phyloP scores from a whole-genome alignment of 352 stramenopile genomes.

The Phytopythium mirpurense region DNA sequence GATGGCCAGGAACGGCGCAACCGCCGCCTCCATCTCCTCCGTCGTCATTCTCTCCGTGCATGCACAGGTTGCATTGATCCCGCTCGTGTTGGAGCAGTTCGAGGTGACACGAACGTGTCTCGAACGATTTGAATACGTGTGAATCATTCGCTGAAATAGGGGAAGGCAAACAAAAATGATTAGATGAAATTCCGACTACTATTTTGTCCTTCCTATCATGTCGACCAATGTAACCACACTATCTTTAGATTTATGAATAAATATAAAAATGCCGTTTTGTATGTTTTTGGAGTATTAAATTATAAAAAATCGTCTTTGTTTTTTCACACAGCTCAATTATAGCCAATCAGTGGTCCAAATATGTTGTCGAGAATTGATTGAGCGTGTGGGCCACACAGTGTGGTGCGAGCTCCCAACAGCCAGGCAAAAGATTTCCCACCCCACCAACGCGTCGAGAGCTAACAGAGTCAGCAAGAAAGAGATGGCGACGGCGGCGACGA shows the following conservation, averaged over 20 bases:
- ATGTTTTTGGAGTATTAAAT: too few species aligned
- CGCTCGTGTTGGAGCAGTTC: not conserved
- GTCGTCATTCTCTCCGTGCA: not conserved
- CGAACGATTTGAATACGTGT: fast-evolving
- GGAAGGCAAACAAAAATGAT: not conserved
- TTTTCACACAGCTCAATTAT: too few species aligned
- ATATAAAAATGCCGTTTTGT: too few species aligned
- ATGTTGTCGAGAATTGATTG: too few species aligned
- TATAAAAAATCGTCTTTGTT: too few species aligned
- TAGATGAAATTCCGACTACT: not conserved
- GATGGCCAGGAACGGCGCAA: constrained; percentile 38
- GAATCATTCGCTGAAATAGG: constrained; percentile 3
- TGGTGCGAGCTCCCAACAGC: constrained; percentile 2
- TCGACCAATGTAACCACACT: too few species aligned
- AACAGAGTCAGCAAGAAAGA: not conserved
- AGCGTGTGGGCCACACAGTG: not conserved
- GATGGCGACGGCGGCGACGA: constrained; percentile 33
- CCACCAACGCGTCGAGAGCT: not conserved
- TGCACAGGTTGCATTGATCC: too few species aligned
- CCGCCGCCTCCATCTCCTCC: not conserved
- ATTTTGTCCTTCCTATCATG: too few species aligned
- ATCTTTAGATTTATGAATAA: too few species aligned
- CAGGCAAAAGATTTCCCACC: constrained; percentile 6
- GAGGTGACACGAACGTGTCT: not conserved
- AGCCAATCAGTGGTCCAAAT: too few species aligned